Base-by-base conservation (phyloP, 495 filamentous ascomycete genomes). In the Hypoxylon trugodes region DNA sequence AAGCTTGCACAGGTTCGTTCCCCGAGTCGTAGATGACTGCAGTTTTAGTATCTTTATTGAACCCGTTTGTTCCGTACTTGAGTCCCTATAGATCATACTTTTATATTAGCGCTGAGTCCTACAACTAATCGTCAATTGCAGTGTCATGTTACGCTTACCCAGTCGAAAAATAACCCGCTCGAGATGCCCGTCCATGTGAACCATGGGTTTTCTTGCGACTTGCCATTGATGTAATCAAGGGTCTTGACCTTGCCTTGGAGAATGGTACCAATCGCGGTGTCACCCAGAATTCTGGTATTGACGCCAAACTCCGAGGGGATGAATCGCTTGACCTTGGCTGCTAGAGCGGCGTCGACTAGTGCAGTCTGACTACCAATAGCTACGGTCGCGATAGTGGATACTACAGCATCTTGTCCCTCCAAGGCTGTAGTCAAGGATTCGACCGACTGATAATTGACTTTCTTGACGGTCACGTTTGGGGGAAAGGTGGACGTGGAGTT, bases 301-400 rank as follows among this genome's bases (percentile, higher is more conserved):
- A 77, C 56, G 1, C 88, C 89, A 56, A 85, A 92, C 59, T 89
- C 86, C 8, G 82, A 84, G 0, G 87, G 88, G 37, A 90, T 76
- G 60, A 88, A 87, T 22, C 87, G 81, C 68, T 81, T 76, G 2
- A 90, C 85, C 10, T 81, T 80, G 0, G 84, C 87, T 0, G 78
- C 77, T 13, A 85, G 68, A 0, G 86, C 80, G 1, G 87, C 89
- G 48, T 90, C 86, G 9, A 90, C 79, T 19, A 88, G 74, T 0
- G 66, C 52, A 6, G 69, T 70, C 54, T 89, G 84, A 0, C 60
- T 65, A 0, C 61, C 56, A 15, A 85, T 30, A 0, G 69, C 74
- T 0, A 60, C 40, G 3, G 70, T 61, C 12, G 72, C 75, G 3
- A 89, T 64, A 3, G 80, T 60, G 18, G 81, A 86, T 26, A 90